phyloP scores from a whole-genome alignment of 225 moss, liverwort and hornwort species.

The Pseudoscleropodium purum region DNA sequence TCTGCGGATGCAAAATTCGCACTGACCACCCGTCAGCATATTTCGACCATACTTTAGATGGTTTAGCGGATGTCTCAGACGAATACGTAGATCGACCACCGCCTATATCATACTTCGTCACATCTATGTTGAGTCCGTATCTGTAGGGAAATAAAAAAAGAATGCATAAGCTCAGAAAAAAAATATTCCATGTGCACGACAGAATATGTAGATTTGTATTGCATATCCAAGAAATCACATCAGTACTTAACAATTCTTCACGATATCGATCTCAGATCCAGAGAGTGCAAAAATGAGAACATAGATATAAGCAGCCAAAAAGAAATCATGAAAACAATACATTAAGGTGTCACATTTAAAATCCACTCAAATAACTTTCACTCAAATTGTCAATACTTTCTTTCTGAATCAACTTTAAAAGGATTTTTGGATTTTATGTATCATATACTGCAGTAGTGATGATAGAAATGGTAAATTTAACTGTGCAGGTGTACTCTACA shows the following conservation, averaged over 20 bases:
- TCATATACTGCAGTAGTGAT: neutral
- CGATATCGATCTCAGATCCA: neutral
- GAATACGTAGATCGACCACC: conserved; percentile 80
- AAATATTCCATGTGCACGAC: neutral
- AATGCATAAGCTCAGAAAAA: neutral
- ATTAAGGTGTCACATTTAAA: neutral
- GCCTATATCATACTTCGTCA: conserved; percentile 86
- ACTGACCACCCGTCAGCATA: conserved; percentile 92
- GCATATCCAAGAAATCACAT: neutral
- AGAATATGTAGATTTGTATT: neutral
- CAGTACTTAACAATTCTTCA: neutral
- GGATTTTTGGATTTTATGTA: neutral
- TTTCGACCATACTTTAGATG: conserved; percentile 76
- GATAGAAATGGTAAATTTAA: neutral
- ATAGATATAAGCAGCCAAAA: neutral
- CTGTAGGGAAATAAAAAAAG: neutral
- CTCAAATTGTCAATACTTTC: neutral
- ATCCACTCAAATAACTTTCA: neutral
- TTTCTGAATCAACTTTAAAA: neutral
- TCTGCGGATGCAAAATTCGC: conserved; percentile 82
- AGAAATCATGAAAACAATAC: neutral
- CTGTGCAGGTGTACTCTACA: neutral
- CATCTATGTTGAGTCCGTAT: conserved; percentile 75
- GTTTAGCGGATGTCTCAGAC: conserved; percentile 54
- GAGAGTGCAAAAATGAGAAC: neutral